Percentiles rank a stretch among this genome's conserved stretches.
Evolutionary conservation across 495 filamentous ascomycete genomes (phyloP).

Genomic region (Venustampulla echinocandica): DNA sequence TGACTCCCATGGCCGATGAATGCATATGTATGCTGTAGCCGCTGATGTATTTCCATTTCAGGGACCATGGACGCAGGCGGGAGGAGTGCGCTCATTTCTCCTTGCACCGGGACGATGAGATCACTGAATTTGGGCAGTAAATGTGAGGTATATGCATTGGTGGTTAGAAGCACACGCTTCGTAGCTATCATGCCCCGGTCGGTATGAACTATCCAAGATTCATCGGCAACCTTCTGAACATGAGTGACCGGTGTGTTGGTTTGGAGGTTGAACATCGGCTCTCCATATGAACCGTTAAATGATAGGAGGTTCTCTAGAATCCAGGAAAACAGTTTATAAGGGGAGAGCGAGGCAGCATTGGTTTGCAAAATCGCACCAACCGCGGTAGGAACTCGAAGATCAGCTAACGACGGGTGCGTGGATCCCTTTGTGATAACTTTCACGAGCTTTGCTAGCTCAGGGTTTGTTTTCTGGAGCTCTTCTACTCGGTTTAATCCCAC

Average conservation of each 20-base stretch:
- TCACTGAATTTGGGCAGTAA: constrained; percentile 60
- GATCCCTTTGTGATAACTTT: constrained; percentile 18
- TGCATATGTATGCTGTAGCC: constrained; percentile 34
- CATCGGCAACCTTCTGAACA: constrained; percentile 25
- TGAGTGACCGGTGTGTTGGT: constrained; percentile 59
- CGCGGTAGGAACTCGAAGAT: constrained; percentile 18
- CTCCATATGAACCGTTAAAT: constrained; percentile 15
- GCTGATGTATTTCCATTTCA: constrained; percentile 15
- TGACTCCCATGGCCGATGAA: constrained; percentile 42
- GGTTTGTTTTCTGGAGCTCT: constrained; percentile 36
- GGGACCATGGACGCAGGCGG: constrained; percentile 35
- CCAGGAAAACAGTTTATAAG: constrained; percentile 68
- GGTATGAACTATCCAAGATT: constrained; percentile 50
- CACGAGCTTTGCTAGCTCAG: constrained; percentile 35
- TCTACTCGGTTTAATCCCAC: constrained; percentile 34
- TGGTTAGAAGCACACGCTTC: constrained; percentile 59
- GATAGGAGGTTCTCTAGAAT: constrained; percentile 50
- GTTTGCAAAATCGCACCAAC: constrained; percentile 38
- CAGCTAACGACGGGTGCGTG: constrained; percentile 15
- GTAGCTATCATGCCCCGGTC: constrained; percentile 51
- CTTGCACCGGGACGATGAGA: constrained; percentile 67
- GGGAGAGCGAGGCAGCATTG: constrained; percentile 54
- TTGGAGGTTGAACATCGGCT: constrained; percentile 66
- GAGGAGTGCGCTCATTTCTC: constrained; percentile 61
- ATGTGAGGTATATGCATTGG: constrained; percentile 69